Conservation (phyloP, 805 yeast genomes). For the Maudiozyma turicensis region DNA sequence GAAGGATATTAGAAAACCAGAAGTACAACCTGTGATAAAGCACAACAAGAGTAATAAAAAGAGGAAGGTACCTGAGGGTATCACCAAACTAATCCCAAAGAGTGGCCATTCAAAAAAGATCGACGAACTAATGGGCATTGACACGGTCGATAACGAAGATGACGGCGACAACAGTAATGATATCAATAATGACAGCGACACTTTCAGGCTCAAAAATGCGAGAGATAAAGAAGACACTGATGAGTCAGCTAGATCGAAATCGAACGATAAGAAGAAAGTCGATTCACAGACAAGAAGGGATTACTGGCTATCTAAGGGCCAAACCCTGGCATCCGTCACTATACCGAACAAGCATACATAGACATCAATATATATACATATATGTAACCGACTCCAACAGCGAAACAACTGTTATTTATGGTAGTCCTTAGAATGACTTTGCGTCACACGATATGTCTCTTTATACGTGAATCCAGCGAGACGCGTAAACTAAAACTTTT, state of each 20-base stretch:
- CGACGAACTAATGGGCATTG: conserved; percentile 3
- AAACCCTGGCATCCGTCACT: conserved; percentile 8
- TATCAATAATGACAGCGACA: neutral
- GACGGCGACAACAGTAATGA: neutral
- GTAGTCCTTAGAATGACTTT: no score
- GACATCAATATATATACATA: neutral
- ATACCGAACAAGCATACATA: conserved; percentile 2
- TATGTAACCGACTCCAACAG: neutral
- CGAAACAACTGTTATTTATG: neutral
- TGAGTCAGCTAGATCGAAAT: neutral
- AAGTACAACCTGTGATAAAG: neutral
- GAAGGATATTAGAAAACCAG: conserved; percentile 1
- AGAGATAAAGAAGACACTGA: conserved; percentile 15
- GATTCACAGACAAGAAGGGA: conserved; percentile 28
- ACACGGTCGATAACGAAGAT: neutral
- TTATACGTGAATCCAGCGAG: no score
- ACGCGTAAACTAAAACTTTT: no score
- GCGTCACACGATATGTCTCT: neutral
- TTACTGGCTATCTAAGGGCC: conserved; percentile 29
- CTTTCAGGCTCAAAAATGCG: neutral
- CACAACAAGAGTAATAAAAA: neutral
- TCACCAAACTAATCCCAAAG: neutral
- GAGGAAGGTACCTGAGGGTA: neutral
- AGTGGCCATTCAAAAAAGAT: neutral
- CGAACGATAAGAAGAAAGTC: conserved; percentile 5